Conservation (phyloP, 495 filamentous ascomycete species). For the Lasiosphaeria ovina region DNA sequence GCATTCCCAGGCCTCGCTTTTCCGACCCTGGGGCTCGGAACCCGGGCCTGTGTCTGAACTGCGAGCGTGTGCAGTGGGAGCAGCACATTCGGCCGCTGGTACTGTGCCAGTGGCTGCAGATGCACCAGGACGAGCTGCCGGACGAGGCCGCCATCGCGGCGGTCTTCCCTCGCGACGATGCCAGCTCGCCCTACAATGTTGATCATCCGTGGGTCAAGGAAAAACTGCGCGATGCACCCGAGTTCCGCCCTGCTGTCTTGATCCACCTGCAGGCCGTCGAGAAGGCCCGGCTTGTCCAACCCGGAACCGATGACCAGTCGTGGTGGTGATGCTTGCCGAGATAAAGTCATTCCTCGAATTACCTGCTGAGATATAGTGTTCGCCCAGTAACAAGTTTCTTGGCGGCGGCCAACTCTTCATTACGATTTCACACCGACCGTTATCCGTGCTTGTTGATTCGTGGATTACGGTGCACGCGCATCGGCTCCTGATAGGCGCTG, state of each 20-base stretch:
- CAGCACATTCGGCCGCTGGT: slow-evolving; percentile 7
- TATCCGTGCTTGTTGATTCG: too few species aligned
- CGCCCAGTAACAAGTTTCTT: too few species aligned
- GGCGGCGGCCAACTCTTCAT: too few species aligned
- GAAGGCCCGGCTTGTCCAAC: background rate
- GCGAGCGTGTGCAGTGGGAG: slow-evolving; percentile 17
- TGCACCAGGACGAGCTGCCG: slow-evolving; percentile 11
- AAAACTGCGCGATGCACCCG: slow-evolving; percentile 11
- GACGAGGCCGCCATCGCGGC: background rate
- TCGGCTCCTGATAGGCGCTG: too few species aligned
- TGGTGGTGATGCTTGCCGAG: too few species aligned
- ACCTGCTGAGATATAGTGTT: too few species aligned
- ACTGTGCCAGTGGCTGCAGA: slow-evolving; percentile 8
- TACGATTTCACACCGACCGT: too few species aligned
- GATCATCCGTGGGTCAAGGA: slow-evolving; percentile 15
- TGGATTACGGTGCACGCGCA: too few species aligned
- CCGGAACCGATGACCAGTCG: too few species aligned
- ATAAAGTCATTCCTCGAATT: too few species aligned
- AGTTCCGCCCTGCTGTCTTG: slow-evolving; percentile 15
- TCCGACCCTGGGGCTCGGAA: background rate
- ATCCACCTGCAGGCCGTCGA: slow-evolving; percentile 7
- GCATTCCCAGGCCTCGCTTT: background rate
- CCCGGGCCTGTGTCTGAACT: slow-evolving; percentile 17
- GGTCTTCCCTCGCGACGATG: background rate
- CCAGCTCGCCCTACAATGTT: background rate